phyloP scores from a whole-genome alignment of 2,329 filamentous ascomycete species.

The Curvularia sp. region DNA sequence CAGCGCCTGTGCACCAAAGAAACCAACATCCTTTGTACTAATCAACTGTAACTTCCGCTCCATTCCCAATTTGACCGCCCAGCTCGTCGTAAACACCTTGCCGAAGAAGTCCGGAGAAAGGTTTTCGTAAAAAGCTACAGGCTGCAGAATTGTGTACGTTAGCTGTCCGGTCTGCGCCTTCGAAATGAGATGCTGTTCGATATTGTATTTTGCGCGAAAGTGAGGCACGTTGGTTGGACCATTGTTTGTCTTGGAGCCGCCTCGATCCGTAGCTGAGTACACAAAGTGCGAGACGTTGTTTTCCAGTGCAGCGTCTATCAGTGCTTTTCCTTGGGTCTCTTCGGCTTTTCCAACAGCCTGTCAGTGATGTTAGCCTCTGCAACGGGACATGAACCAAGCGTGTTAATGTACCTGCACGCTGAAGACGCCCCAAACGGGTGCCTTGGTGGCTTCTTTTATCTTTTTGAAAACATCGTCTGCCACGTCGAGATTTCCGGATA shows the following conservation, averaged over 20 bases:
- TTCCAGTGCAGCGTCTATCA: conserved; percentile 44
- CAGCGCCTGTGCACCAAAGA: background rate
- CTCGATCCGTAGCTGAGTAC: conserved; percentile 49
- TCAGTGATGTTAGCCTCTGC: background rate
- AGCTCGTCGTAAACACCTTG: background rate
- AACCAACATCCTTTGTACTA: background rate
- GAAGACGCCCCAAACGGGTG: background rate
- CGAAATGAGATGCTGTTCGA: background rate
- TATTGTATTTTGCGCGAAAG: conserved; percentile 64
- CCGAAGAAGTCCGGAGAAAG: background rate
- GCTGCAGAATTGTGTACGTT: background rate
- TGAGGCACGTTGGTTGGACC: conserved; percentile 65
- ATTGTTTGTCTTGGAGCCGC: conserved; percentile 52
- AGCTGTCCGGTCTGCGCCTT: background rate
- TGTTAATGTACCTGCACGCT: background rate
- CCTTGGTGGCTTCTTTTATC: background rate
- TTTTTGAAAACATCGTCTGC: background rate
- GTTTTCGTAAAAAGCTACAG: background rate
- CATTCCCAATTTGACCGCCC: background rate
- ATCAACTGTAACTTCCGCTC: background rate
- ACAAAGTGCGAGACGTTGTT: conserved; percentile 48
- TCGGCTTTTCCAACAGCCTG: conserved; percentile 37
- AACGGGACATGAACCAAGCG: background rate
- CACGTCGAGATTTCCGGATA: background rate
- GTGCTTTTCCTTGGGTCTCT: conserved; percentile 48